Percentiles rank a stretch among this genome's conserved stretches.
phyloP scores from a whole-genome alignment of 2,329 filamentous ascomycete genomes.

The Beauveria asiatica region DNA sequence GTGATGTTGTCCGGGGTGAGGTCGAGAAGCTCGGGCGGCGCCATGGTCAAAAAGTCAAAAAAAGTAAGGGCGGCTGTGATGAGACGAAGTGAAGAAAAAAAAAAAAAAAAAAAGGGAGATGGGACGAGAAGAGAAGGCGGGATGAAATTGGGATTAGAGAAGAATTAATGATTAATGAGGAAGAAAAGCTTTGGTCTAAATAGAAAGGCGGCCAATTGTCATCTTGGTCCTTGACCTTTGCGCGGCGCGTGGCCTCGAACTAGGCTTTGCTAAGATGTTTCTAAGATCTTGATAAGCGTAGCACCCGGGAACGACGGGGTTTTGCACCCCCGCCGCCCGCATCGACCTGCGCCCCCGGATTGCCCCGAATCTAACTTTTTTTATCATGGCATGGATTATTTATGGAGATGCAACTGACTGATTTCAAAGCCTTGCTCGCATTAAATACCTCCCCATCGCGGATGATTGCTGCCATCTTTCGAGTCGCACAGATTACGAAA shows the following conservation, averaged over 20 bases:
- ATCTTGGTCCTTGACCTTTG: not conserved
- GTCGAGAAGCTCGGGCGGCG: constrained; percentile 27
- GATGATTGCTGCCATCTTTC: too few species aligned
- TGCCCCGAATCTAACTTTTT: too few species aligned
- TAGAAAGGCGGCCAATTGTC: not conserved
- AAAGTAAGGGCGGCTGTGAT: too few species aligned
- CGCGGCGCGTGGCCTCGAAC: not conserved
- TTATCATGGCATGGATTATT: not conserved
- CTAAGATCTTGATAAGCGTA: constrained; percentile 6
- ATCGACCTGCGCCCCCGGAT: not conserved
- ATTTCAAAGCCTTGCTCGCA: not conserved
- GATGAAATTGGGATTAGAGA: not conserved
- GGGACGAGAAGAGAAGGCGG: not conserved
- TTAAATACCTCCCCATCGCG: not conserved
- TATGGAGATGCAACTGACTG: not conserved
- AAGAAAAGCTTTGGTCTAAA: not conserved
- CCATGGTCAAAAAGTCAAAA: not conserved
- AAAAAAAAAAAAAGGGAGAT: not conserved
- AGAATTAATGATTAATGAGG: not conserved
- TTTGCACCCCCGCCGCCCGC: not conserved
- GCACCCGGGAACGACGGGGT: not conserved
- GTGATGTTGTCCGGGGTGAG: constrained; percentile 69
- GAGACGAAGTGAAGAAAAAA: not conserved
- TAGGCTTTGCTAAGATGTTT: constrained; percentile 3
- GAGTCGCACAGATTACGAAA: too few species aligned